These are phyloP conservation scores for Populus hybrid DNA, from an alignment of 441 rosid genomes.

Conservation along the genomic window DNA sequence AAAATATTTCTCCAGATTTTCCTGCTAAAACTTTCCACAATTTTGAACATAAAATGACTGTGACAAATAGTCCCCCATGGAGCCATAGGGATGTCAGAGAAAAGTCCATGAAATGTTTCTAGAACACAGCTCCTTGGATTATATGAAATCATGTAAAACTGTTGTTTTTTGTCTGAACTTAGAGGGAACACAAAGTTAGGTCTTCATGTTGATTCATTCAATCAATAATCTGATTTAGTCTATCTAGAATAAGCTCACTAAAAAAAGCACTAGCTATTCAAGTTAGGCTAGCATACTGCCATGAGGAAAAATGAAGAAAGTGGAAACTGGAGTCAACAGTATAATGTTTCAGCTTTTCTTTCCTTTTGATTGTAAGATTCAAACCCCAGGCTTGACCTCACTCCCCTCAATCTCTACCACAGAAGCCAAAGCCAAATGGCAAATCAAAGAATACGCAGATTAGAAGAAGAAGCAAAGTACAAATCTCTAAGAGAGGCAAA, in stretches of 20 bases:
- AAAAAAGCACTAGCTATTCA: not conserved
- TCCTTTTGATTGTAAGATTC: slow-evolving; percentile 1
- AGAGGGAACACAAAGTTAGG: not conserved
- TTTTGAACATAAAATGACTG: not conserved
- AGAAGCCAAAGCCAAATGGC: not conserved
- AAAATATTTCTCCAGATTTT: not conserved
- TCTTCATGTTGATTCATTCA: not conserved
- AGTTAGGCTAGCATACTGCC: not conserved
- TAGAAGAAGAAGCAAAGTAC: not conserved
- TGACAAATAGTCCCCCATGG: not conserved
- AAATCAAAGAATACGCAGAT: not conserved
- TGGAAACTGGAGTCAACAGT: not conserved
- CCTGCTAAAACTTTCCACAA: not conserved
- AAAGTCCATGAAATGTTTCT: not conserved
- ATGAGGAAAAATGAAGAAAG: not conserved
- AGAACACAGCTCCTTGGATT: not conserved
- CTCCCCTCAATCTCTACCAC: not conserved
- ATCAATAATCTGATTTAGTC: not conserved
- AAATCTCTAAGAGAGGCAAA: slow-evolving; percentile 1
- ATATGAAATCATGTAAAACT: not conserved
- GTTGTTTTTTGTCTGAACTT: not conserved
- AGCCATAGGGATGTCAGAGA: not conserved
- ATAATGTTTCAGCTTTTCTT: not conserved
- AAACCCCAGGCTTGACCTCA: not conserved
- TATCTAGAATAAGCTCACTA: not conserved